A percentile compares a stretch with the other conserved stretches of the same genome.
Conservation (phyloP, 129 eudicot genomes). For the Pseudognaphalium luteoalbum region DNA sequence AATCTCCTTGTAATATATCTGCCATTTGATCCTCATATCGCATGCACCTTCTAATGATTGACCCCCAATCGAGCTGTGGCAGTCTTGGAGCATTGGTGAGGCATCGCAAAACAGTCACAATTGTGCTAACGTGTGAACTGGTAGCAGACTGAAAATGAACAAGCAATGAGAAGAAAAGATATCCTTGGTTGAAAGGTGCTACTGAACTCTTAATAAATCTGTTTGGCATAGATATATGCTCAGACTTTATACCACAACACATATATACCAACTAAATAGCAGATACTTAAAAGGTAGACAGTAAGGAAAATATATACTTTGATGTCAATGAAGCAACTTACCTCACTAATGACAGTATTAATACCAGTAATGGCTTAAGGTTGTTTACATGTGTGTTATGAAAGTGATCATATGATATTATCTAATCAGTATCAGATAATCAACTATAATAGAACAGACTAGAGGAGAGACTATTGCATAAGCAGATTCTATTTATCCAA, state of each 20-base stretch:
- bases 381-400: conserved; percentile 2
- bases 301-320: background rate
- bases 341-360: background rate
- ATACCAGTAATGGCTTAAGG: background rate
- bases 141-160: conserved; percentile 38
- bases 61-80: conserved; percentile 83
- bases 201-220: background rate
- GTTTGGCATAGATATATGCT: background rate
- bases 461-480: conserved; percentile 6
- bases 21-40: conserved; percentile 59
- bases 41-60: conserved; percentile 79
- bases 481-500: conserved; percentile 1
- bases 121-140: conserved; percentile 47
- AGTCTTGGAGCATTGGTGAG: conserved; percentile 81
- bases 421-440: background rate
- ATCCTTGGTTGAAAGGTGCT: background rate
- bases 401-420: background rate
- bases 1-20: conserved; percentile 30
- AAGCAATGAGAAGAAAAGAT: background rate
- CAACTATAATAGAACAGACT: background rate
- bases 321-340: conserved; percentile 2
- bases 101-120: conserved; percentile 59
- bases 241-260: background rate
- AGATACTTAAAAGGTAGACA: conserved; percentile 1
- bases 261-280: conserved; percentile 9